A percentile compares a stretch with the other conserved stretches of the same genome.
Evolutionary conservation across 305 asterid genomes (phyloP).

Genomic region (Rubia tinctorum): DNA sequence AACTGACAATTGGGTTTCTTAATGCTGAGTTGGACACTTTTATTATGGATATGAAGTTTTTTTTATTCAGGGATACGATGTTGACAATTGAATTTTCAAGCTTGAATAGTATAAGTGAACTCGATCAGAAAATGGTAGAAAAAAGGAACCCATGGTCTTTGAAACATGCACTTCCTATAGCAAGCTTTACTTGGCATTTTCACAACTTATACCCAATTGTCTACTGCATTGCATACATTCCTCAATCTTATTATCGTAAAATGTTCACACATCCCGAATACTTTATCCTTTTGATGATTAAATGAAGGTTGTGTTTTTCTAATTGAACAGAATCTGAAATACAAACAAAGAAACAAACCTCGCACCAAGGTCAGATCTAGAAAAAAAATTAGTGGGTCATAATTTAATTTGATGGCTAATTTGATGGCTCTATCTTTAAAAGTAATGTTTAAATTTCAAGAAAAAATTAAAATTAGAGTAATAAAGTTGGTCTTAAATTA

Average conservation of each 20-base stretch:
- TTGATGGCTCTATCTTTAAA: no score
- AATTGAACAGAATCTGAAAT: constrained; percentile 11
- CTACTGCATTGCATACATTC: not conserved
- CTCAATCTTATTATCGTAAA: no score
- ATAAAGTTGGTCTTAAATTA: no score
- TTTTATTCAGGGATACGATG: no score
- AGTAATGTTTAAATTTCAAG: no score
- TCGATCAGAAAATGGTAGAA: not conserved
- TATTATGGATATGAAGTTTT: not conserved
- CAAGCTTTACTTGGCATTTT: not conserved
- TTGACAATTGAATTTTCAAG: no score
- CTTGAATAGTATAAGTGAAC: no score
- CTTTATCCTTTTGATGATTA: not conserved
- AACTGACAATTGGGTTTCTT: not conserved
- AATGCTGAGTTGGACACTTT: not conserved
- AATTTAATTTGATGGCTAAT: no score
- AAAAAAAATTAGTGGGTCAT: no score
- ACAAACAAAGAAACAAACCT: constrained; percentile 39
- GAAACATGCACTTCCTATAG: not conserved
- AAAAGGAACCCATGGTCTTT: not conserved
- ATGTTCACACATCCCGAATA: not conserved
- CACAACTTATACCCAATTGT: not conserved
- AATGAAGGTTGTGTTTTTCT: not conserved
- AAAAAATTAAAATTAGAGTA: no score
- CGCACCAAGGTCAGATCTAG: no score